phyloP scores from a whole-genome alignment of 805 yeast species.

The Pichia californica region DNA sequence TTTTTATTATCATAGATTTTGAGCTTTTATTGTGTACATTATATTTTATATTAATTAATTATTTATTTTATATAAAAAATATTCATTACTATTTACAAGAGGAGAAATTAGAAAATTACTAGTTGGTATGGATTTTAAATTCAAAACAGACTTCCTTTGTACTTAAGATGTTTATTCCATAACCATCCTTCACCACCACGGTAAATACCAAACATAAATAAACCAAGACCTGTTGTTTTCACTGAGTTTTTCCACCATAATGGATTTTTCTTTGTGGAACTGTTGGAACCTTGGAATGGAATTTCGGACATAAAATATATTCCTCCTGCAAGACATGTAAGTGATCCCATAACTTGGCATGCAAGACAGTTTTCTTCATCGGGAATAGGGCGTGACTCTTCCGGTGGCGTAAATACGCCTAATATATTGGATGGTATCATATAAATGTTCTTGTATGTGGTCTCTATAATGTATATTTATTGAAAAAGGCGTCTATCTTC shows the following conservation, averaged over 20 bases:
- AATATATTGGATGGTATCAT: slow-evolving; percentile 40
- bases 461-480: too few species aligned
- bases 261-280: slow-evolving; percentile 35
- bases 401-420: slow-evolving; percentile 46
- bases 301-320: slow-evolving; percentile 51
- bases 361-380: slow-evolving; percentile 53
- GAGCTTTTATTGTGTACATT: too few species aligned
- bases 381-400: slow-evolving; percentile 34
- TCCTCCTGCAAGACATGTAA: slow-evolving; percentile 55
- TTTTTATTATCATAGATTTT: slow-evolving; percentile 40
- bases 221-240: slow-evolving; percentile 45
- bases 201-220: slow-evolving; percentile 51
- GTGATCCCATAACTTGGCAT: slow-evolving; percentile 62
- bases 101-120: not conserved
- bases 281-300: slow-evolving; percentile 40
- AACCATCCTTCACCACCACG: slow-evolving; percentile 61
- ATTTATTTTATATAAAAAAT: not conserved
- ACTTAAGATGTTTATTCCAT: slow-evolving; percentile 37
- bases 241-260: slow-evolving; percentile 57
- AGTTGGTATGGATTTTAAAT: not conserved
- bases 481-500: too few species aligned
- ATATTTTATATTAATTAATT: not conserved
- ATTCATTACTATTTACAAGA: too few species aligned
- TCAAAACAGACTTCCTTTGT: slow-evolving; percentile 12
- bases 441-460: too few species aligned